Base-by-base conservation (phyloP, 768 basidiomycete genomes). In the Clavulina sp. region DNA sequence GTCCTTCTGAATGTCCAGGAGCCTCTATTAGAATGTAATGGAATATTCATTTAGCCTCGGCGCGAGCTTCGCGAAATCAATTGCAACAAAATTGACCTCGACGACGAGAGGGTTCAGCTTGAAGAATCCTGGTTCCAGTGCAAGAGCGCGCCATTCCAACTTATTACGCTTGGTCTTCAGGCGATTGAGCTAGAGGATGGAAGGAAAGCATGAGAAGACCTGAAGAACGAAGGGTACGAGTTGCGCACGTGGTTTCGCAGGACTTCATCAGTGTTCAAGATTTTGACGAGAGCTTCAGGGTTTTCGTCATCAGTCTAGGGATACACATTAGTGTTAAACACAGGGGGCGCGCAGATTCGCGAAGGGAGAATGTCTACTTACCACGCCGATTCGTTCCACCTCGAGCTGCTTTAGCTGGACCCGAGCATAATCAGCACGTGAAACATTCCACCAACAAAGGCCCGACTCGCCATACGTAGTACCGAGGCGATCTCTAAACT, bases 1-100 rank as follows among this genome's bases (percentile, higher is more conserved):
- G 13, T 46, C 43, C 24, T 26, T 13, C 26, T 26, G 13, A 24
- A 46, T 52, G 26, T 46, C 43, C 19, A 70, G 66, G 21, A 38
- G 36, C 13, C 36, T 13, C 36, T 38, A 21, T 38, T 13, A 38
- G 13, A 13, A 38, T n/a, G n/a, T n/a, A n/a, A n/a, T n/a, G n/a
- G n/a, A n/a, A n/a, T n/a, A n/a, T n/a, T n/a, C 13, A 38, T 38
- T 38, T 38, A 38, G 36, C 13, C 13, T 38, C 36, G 36, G 13
- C 13, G 21, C 36, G 36, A 13, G 21, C 36, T 13, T 21, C 21
- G 21, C 13, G 36, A 38, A 38, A 13, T 21, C 13, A 38, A 21
- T 13, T 13, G 36, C 36, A n/a, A n/a, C 21, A 13, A 21, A 38
- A 38, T 21, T 38, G 21, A 38, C 36, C 13, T 38, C 36, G 21